A percentile compares a stretch with the other conserved stretches of the same genome.
phyloP scores from a whole-genome alignment of 2,329 filamentous ascomycete species.

The Boeremia exigua region DNA sequence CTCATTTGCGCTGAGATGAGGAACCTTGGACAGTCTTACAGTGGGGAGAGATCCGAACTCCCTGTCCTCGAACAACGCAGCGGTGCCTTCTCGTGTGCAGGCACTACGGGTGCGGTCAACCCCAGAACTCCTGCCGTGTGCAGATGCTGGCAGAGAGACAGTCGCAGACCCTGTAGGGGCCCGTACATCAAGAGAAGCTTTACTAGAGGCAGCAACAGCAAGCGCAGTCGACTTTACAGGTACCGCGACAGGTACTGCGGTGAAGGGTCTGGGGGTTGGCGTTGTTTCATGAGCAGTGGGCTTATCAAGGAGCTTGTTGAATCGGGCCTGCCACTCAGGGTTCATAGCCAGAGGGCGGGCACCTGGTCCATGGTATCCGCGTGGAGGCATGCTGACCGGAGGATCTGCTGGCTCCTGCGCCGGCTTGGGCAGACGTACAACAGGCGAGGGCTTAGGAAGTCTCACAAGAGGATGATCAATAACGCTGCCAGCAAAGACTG shows the following conservation, averaged over 20 bases:
- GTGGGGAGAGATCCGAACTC: slow-evolving; percentile 56
- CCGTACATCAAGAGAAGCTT: slow-evolving; percentile 61
- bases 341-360: slow-evolving; percentile 49
- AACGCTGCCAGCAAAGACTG: slow-evolving; percentile 72
- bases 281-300: slow-evolving; percentile 48
- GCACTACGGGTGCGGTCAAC: slow-evolving; percentile 44
- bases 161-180: slow-evolving; percentile 62
- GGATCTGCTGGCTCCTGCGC: slow-evolving; percentile 39
- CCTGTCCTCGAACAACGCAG: slow-evolving; percentile 53
- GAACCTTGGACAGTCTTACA: slow-evolving; percentile 40
- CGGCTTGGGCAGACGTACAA: slow-evolving; percentile 79
- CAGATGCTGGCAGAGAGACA: slow-evolving; percentile 68
- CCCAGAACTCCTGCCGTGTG: slow-evolving; percentile 26
- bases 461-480: slow-evolving; percentile 70
- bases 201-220: slow-evolving; percentile 71
- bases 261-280: slow-evolving; percentile 14
- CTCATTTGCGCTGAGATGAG: slow-evolving; percentile 44
- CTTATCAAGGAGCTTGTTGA: slow-evolving; percentile 78
- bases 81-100: slow-evolving; percentile 50
- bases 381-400: slow-evolving; percentile 50
- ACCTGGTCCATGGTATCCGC: slow-evolving; percentile 37
- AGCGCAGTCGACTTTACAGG: slow-evolving; percentile 54
- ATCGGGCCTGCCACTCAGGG: slow-evolving; percentile 78
- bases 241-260: slow-evolving; percentile 40
- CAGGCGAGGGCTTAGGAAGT: slow-evolving; percentile 71